Conservation (phyloP, 2,329 filamentous ascomycete genomes). For the Neodidymelliopsis sp. region DNA sequence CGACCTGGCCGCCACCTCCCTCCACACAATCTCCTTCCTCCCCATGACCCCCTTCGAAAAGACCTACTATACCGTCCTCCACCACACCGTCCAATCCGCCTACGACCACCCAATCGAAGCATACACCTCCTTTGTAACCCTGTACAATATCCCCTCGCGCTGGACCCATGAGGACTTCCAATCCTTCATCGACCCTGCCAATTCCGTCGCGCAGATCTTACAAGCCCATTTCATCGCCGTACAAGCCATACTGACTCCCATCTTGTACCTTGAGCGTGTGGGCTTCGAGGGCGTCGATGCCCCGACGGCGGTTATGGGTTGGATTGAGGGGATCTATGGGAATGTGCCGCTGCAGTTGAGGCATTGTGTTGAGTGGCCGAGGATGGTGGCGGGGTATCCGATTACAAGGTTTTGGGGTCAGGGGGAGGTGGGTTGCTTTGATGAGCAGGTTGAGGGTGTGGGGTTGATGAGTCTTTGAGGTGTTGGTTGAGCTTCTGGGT, state of each 20-base stretch:
- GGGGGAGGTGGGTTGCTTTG: not conserved
- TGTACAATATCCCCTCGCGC: constrained; percentile 52
- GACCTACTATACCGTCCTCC: constrained; percentile 36
- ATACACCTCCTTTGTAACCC: constrained; percentile 52
- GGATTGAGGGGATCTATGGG: constrained; percentile 46
- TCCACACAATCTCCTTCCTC: constrained; percentile 35
- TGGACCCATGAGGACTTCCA: constrained; percentile 54
- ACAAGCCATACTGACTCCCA: constrained; percentile 54
- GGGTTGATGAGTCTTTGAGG: not conserved
- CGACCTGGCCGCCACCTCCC: constrained; percentile 40
- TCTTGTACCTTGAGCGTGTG: constrained; percentile 45
- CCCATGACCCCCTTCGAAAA: constrained; percentile 40
- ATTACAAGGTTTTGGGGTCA: constrained; percentile 38
- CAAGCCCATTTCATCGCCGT: constrained; percentile 58
- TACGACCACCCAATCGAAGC: constrained; percentile 44
- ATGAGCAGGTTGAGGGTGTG: constrained; percentile 1
- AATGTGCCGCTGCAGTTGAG: constrained; percentile 34
- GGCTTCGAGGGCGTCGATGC: constrained; percentile 46
- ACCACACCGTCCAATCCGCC: constrained; percentile 36
- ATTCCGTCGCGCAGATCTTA: constrained; percentile 53
- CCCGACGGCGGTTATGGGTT: constrained; percentile 39
- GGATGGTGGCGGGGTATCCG: constrained; percentile 40
- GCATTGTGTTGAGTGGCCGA: constrained; percentile 41
- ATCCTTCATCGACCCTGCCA: constrained; percentile 53
- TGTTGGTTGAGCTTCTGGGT: too few relatives aligned